Conservation (phyloP, 805 yeast species). For the Tetrapisispora namnaoensis region DNA sequence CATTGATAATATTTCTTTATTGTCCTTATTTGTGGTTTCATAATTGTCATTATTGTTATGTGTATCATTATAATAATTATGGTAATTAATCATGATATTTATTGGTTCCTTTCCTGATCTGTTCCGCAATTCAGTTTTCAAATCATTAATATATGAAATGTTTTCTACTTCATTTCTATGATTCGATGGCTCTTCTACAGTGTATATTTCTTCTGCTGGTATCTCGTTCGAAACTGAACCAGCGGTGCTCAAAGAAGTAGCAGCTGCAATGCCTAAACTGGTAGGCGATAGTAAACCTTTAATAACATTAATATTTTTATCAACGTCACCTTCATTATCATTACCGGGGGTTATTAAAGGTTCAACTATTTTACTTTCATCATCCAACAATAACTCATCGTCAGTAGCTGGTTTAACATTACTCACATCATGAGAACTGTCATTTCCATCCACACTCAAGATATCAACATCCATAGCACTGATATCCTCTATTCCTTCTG, state of each 20-base stretch:
- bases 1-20: not conserved
- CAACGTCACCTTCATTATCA: conserved; percentile 3
- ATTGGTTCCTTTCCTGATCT: conserved; percentile 13
- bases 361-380: not conserved
- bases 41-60: not conserved
- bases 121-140: conserved; percentile 12
- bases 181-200: conserved; percentile 2
- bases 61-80: conserved; percentile 16
- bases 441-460: not conserved
- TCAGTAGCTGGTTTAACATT: not conserved
- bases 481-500: not conserved
- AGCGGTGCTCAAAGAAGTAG: conserved; percentile 6
- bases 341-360: not conserved
- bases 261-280: conserved; percentile 23
- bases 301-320: conserved; percentile 2
- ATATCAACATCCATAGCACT: conserved; percentile 6
- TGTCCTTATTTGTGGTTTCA: not conserved
- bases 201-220: conserved; percentile 4
- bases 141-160: not conserved
- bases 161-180: not conserved
- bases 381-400: not conserved
- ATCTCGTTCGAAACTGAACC: not conserved
- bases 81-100: conserved; percentile 23
- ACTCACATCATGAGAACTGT: not conserved
- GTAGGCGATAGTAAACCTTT: conserved; percentile 24